Percentiles rank a stretch among this genome's conserved stretches.
Conservation (phyloP, 352 stramenopile species). For the Phytophthora hybrid region DNA sequence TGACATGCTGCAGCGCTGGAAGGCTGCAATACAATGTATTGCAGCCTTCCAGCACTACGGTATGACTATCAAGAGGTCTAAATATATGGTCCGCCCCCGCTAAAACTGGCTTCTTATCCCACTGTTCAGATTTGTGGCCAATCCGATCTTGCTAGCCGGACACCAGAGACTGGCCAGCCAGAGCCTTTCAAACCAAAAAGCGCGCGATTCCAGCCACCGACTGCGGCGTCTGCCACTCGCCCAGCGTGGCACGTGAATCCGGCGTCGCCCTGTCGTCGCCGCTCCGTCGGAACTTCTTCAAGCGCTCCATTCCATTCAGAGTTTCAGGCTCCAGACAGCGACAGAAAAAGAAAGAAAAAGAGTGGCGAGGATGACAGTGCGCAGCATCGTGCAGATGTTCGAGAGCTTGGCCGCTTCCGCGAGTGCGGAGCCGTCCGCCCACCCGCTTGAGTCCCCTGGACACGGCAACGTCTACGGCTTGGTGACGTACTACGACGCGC, state of each 20-base stretch:
- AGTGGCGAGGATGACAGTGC: constrained; percentile 36
- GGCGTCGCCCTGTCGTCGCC: constrained; percentile 23
- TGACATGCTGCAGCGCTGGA: no score
- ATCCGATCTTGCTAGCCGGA: constrained; percentile 10
- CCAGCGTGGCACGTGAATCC: constrained; percentile 20
- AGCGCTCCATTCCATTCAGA: constrained; percentile 35
- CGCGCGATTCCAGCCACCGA: constrained; percentile 36
- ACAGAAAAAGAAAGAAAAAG: not conserved
- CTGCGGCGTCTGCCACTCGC: constrained; percentile 11
- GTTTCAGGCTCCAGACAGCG: constrained; percentile 10
- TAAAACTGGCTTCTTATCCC: constrained; percentile 32
- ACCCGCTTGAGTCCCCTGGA: constrained; percentile 21
- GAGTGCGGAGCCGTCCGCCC: constrained; percentile 1
- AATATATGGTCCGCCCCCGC: constrained; percentile 24
- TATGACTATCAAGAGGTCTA: not conserved
- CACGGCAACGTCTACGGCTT: constrained; percentile 35
- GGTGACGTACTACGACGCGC: constrained; percentile 44
- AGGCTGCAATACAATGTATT: no score
- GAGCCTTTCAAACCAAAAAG: constrained; percentile 29
- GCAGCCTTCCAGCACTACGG: not conserved
- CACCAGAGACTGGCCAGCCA: not conserved
- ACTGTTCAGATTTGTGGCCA: constrained; percentile 31
- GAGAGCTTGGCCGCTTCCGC: constrained; percentile 36
- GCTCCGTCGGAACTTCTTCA: constrained; percentile 33
- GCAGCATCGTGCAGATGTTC: constrained; percentile 47